Conservation (phyloP, 805 yeast genomes). For the Kuraishia floccosa region DNA sequence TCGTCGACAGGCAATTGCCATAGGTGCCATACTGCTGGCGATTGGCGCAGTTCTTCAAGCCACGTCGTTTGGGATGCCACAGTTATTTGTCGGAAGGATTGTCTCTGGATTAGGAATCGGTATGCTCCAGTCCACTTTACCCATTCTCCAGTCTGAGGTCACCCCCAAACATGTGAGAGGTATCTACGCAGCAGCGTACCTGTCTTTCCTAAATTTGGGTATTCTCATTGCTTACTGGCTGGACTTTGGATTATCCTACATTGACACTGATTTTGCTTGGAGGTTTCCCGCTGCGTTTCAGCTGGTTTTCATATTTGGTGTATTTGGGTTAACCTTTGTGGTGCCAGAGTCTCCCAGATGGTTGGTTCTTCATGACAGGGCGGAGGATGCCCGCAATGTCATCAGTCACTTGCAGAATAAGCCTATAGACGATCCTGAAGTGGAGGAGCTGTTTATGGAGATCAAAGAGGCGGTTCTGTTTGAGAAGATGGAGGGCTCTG, state of each 20-base stretch:
- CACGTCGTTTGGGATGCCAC: slow-evolving; percentile 30
- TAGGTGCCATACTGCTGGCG: slow-evolving; percentile 45
- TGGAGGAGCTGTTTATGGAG: slow-evolving; percentile 5
- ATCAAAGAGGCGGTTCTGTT: slow-evolving; percentile 3
- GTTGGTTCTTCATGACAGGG: slow-evolving; percentile 30
- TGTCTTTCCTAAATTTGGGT: slow-evolving; percentile 26
- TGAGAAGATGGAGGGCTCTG: slow-evolving; percentile 1
- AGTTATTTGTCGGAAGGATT: slow-evolving; percentile 30
- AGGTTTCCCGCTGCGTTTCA: slow-evolving; percentile 35
- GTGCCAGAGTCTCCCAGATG: slow-evolving; percentile 47
- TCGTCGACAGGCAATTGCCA: slow-evolving; percentile 39
- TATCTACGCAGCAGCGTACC: slow-evolving; percentile 23
- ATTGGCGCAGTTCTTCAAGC: slow-evolving; percentile 49
- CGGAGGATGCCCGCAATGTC: slow-evolving; percentile 26
- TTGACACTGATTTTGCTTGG: slow-evolving; percentile 24
- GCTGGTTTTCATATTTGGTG: slow-evolving; percentile 21
- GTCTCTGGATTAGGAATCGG: slow-evolving; percentile 36
- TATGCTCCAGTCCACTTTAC: slow-evolving; percentile 30
- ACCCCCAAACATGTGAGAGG: slow-evolving; percentile 26
- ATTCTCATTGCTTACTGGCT: slow-evolving; percentile 32
- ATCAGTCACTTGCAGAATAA: slow-evolving; percentile 18
- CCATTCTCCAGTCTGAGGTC: slow-evolving; percentile 34
- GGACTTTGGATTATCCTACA: slow-evolving; percentile 28
- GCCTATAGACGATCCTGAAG: slow-evolving; percentile 6
- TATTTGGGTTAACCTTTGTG: slow-evolving; percentile 9